Conservation (phyloP, 192 early-diverging fungal species). For the Endogone sp. region DNA sequence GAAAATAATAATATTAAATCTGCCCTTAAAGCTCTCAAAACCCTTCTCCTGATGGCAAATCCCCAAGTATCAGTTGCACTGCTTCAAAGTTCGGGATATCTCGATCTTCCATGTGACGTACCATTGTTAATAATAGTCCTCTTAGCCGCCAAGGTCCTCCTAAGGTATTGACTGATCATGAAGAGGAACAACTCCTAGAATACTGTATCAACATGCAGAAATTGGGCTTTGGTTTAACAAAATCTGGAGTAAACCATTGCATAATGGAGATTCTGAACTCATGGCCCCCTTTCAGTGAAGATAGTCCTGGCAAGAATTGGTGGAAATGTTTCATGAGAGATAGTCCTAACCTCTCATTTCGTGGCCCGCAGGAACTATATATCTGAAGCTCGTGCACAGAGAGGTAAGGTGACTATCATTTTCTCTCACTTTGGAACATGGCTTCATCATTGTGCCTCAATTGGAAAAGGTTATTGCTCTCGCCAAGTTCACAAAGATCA, state of each 20-base stretch:
- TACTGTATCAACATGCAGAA: constrained; percentile 7
- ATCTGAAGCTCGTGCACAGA: not conserved
- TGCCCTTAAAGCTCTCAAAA: constrained; percentile 3
- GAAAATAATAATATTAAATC: not conserved
- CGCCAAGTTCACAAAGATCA: too few relatives aligned
- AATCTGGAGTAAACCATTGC: constrained; percentile 5
- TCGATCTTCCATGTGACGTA: constrained; percentile 2
- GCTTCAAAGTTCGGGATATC: constrained; percentile 4
- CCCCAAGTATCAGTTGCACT: constrained; percentile 1
- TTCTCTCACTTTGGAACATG: not conserved
- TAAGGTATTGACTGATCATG: constrained; percentile 1
- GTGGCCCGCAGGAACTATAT: constrained; percentile 1
- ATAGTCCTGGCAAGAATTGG: constrained; percentile 3
- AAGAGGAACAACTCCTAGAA: constrained; percentile 6
- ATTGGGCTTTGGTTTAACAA: constrained; percentile 10
- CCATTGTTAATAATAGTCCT: constrained; percentile 12
- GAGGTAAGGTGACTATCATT: not conserved
- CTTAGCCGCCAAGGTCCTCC: not conserved
- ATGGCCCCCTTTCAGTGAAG: not conserved
- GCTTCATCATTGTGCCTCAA: too few relatives aligned
- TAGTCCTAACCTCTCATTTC: not conserved
- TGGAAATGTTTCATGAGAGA: constrained; percentile 3
- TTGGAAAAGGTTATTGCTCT: too few relatives aligned
- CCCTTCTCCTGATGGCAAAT: constrained; percentile 2
- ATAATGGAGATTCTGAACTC: not conserved